Evolutionary conservation across 2,329 filamentous ascomycete genomes (phyloP).

Genomic region (Arthrobotrys megalospora): DNA sequence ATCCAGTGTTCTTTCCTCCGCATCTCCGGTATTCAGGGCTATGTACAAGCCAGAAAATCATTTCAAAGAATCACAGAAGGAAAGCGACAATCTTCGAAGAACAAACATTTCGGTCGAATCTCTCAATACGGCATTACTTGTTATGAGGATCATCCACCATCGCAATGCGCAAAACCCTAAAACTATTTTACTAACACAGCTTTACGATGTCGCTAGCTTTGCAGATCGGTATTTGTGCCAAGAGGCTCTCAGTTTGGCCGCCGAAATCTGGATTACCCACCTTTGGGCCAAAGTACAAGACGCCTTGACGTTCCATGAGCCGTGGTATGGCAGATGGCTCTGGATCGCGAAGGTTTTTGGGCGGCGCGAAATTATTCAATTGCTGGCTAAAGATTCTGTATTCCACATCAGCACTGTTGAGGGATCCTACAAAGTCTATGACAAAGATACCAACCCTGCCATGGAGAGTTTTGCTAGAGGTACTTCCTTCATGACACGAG

Average conservation of each 20-base stretch:
- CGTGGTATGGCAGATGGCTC: no score
- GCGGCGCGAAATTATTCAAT: not conserved
- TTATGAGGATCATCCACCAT: conserved; percentile 35
- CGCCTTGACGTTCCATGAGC: no score
- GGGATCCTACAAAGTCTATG: not conserved
- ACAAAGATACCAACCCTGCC: not conserved
- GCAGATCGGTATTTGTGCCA: conserved; percentile 24
- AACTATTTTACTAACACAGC: not conserved
- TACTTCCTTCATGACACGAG: no score
- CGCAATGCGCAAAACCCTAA: conserved; percentile 24
- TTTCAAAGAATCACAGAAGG: conserved; percentile 13
- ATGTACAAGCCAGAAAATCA: not conserved
- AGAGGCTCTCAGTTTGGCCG: conserved; percentile 12
- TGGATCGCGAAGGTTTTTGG: conserved; percentile 36
- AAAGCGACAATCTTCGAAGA: not conserved
- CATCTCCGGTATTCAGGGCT: conserved; percentile 4
- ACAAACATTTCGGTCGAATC: not conserved
- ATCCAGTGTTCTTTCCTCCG: conserved; percentile 1
- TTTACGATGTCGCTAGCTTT: conserved; percentile 27
- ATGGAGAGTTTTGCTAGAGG: not conserved
- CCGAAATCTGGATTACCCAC: conserved; percentile 8
- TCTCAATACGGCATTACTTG: not conserved
- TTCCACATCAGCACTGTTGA: conserved; percentile 22
- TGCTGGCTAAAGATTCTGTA: not conserved
- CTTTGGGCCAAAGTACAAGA: not conserved